These are phyloP conservation scores for Aspergillus pseudotamarii DNA, from an alignment of 2,329 filamentous ascomycete species.

Conservation along the genomic window DNA sequence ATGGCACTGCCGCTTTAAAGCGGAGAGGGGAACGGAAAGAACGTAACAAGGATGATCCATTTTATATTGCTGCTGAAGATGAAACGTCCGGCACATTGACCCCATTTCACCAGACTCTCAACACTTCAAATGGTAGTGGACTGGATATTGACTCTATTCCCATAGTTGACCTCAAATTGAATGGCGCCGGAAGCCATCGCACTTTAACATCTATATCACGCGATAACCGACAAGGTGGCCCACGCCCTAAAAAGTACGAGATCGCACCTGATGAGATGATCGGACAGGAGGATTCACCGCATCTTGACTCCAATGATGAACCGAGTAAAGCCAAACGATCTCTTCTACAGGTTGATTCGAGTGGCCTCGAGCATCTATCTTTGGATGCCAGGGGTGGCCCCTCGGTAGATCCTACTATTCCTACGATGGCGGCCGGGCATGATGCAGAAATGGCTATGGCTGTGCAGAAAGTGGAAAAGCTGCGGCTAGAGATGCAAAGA, in stretches of 20 bases:
- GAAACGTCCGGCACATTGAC: conserved; percentile 66
- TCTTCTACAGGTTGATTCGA: conserved; percentile 84
- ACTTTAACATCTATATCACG: conserved; percentile 17
- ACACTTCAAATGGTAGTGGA: conserved; percentile 72
- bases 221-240: conserved; percentile 35
- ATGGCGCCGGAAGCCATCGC: conserved; percentile 47
- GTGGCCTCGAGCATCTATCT: conserved; percentile 72
- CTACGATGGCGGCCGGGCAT: conserved; percentile 70
- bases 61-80: conserved; percentile 73
- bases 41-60: conserved; percentile 88
- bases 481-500: conserved; percentile 79
- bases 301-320: conserved; percentile 40
- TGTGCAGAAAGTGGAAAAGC: conserved; percentile 82
- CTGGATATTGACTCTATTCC: conserved; percentile 94
- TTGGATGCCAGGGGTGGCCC: conserved; percentile 56
- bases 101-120: conserved; percentile 75
- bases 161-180: conserved; percentile 87
- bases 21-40: conserved; percentile 77
- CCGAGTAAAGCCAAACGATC: conserved; percentile 58
- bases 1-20: conserved; percentile 73
- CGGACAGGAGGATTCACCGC: conserved; percentile 42
- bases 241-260: conserved; percentile 62
- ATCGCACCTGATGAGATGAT: conserved; percentile 76
- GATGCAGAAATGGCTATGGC: conserved; percentile 88
- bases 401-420: conserved; percentile 40